These are phyloP conservation scores for Chiua virens DNA, from an alignment of 768 basidiomycete genomes.

Conservation along the genomic window DNA sequence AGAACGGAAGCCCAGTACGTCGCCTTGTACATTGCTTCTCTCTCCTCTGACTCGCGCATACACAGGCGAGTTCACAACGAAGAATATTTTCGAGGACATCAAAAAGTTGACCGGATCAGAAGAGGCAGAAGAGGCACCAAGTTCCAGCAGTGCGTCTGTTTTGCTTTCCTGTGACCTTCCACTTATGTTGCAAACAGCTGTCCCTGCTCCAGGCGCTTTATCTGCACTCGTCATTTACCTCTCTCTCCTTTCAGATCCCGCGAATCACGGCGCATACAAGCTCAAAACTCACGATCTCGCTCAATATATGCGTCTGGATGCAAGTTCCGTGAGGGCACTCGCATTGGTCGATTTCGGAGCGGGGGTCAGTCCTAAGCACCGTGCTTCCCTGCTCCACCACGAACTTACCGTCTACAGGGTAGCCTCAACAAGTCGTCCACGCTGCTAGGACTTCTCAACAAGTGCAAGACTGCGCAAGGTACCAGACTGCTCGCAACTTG, in stretches of 20 bases:
- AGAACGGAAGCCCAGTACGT: conserved; percentile 81
- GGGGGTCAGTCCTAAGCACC: conserved; percentile 14
- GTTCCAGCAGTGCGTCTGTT: conserved; percentile 7
- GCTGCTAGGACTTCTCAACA: conserved; percentile 85
- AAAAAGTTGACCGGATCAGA: conserved; percentile 38
- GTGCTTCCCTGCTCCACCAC: background rate
- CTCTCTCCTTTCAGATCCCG: conserved; percentile 69
- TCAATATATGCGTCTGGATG: conserved; percentile 95
- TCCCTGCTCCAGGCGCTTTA: conserved; percentile 73
- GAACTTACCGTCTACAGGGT: conserved; percentile 36
- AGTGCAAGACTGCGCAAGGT: conserved; percentile 96
- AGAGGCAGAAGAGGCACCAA: conserved; percentile 22
- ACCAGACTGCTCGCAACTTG: conserved; percentile 83
- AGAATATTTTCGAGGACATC: conserved; percentile 80
- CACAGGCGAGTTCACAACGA: conserved; percentile 80
- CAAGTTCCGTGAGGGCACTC: conserved; percentile 88
- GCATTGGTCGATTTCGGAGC: conserved; percentile 77
- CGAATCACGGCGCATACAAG: conserved; percentile 78
- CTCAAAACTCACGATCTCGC: conserved; percentile 87
- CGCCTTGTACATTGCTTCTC: background rate
- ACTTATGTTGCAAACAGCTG: conserved; percentile 46
- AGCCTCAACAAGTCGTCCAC: conserved; percentile 79
- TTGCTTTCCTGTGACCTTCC: background rate
- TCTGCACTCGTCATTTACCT: conserved; percentile 84
- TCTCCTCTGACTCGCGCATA: background rate